Evolutionary conservation across 1,284 basidiomycete genomes (phyloP).

Genomic region (Coriolopsis trogii): DNA sequence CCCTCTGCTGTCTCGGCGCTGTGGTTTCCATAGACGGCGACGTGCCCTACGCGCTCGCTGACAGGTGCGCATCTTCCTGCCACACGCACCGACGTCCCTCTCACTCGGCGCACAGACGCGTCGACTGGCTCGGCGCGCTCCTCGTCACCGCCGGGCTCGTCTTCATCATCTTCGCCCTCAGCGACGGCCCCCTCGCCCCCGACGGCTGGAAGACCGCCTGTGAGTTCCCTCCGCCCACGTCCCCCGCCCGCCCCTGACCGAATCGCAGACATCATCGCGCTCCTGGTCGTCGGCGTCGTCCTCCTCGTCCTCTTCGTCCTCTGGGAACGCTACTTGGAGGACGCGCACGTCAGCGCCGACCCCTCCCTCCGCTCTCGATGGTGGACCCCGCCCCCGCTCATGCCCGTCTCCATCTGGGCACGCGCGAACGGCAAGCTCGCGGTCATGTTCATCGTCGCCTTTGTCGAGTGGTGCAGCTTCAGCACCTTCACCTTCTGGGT

Average conservation of each 20-base stretch:
- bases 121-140: conserved; percentile 85
- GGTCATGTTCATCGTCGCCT: conserved; percentile 67
- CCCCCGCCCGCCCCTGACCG: background rate
- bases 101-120: conserved; percentile 37
- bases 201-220: conserved; percentile 77
- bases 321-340: conserved; percentile 73
- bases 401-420: conserved; percentile 71
- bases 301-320: conserved; percentile 61
- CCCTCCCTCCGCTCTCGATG: conserved; percentile 10
- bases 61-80: conserved; percentile 33
- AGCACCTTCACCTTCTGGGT: conserved; percentile 58
- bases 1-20: conserved; percentile 42
- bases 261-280: conserved; percentile 54
- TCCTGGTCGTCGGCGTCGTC: conserved; percentile 66
- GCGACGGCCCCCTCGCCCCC: conserved; percentile 71
- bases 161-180: conserved; percentile 79
- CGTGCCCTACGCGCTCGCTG: conserved; percentile 45
- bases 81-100: background rate
- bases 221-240: conserved; percentile 40
- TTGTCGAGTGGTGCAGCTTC: conserved; percentile 73
- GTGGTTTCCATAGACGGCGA: conserved; percentile 49
- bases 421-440: conserved; percentile 69
- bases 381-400: conserved; percentile 66
- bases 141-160: conserved; percentile 78
- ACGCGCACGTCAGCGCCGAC: conserved; percentile 32